phyloP scores from a whole-genome alignment of 2,329 filamentous ascomycete genomes.

The Zymoseptoria pseudotritici region DNA sequence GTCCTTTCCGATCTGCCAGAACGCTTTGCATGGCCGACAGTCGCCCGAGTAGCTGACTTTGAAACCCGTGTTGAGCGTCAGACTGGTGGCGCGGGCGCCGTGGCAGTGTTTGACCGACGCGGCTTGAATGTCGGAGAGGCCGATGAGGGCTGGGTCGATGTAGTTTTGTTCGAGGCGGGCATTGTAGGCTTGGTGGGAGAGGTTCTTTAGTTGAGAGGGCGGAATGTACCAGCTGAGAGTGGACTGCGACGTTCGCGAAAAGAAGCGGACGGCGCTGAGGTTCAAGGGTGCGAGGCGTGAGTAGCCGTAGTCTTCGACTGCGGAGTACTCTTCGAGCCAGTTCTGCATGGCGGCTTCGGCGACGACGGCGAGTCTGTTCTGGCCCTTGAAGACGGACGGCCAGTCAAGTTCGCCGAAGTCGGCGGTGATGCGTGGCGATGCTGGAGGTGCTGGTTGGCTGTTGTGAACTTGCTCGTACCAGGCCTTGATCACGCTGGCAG shows the following conservation, averaged over 20 bases:
- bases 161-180: slow-evolving; percentile 16
- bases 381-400: slow-evolving; percentile 12
- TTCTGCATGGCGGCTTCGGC: slow-evolving; percentile 64
- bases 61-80: slow-evolving; percentile 73
- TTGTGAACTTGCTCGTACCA: slow-evolving; percentile 60
- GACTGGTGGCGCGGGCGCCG: slow-evolving; percentile 64
- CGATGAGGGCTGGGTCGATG: slow-evolving; percentile 40
- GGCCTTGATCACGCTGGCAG: slow-evolving; percentile 68
- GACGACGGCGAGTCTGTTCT: slow-evolving; percentile 51
- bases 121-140: slow-evolving; percentile 60
- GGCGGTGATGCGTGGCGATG: slow-evolving; percentile 5
- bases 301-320: slow-evolving; percentile 70
- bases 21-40: slow-evolving; percentile 68
- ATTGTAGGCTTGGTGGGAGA: slow-evolving; percentile 16
- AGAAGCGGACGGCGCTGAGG: slow-evolving; percentile 28
- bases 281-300: slow-evolving; percentile 48
- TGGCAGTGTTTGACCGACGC: slow-evolving; percentile 70
- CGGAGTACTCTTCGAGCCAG: slow-evolving; percentile 72
- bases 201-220: slow-evolving; percentile 16
- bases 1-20: slow-evolving; percentile 62
- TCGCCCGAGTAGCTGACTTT: slow-evolving; percentile 92
- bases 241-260: slow-evolving; percentile 15
- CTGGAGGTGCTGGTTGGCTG: slow-evolving; percentile 22
- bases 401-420: slow-evolving; percentile 23
- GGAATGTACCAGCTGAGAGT: slow-evolving; percentile 30